Base-by-base conservation (phyloP, 805 yeast species). In the Yueomyces sinensis region DNA sequence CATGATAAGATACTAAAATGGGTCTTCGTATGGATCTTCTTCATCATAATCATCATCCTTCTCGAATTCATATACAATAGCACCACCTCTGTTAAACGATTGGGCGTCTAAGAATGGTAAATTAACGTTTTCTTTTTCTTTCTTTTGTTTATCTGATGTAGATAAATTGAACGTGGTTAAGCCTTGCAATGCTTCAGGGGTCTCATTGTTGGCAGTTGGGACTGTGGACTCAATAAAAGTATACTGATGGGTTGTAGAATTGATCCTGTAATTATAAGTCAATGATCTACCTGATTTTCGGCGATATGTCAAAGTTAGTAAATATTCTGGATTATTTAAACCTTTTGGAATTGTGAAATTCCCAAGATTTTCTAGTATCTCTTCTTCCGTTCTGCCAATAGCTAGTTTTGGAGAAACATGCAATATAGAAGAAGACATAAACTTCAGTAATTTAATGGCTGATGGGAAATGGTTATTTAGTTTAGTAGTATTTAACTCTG, bases 41-140 rank as follows among this genome's bases (percentile, higher is more conserved):
- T 89, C 98, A 50, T 89, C 98, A 51, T 87, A 89, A 56, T 89
- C 98, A 54, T 89, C 98, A 55, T 89, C 97, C 51, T 87, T 83
- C 49, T 91, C 97, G 52, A 76, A 91, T 51, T 91, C 91, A 51
- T 89, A 89, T 4, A 89, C 94, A 44, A 91, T 87, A 1, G 98
- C 96, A 15, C 97, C 95, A 35, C 94, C 95, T 19, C 40, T 29
- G 33, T 72, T 61, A 16, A 79, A 82, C 14, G 64, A 61, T 49
- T 89, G 97, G 0, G 97, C 97, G 43, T 80, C 82, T 63, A 89
- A 61, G 54, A 66, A 89, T n/a, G 98, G 98, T 39, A 89, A 63
- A 32, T 81, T 93, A 3, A 91, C 95, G 41, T 80, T 76, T 18
- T 83, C 94, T 40, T 74, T 72, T 0, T 93, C 95, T 31, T 66